Evolutionary conservation across 2,329 filamentous ascomycete species (phyloP), one percentile per base, ranked within the genome.

Genomic region (Apiospora koreana): DNA sequence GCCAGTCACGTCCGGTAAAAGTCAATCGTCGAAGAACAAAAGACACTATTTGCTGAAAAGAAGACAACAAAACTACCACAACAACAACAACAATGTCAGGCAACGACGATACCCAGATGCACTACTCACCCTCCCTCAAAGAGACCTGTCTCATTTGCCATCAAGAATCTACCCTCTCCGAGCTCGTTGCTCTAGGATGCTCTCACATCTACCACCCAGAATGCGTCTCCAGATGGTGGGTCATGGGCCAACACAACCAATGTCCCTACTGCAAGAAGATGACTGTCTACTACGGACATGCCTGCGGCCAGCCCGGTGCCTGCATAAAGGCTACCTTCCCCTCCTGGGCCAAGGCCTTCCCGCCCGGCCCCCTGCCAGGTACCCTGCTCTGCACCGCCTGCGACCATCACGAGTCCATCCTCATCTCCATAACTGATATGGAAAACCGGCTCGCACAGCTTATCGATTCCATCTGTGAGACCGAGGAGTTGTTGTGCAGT

Each of bases 111-210:
- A 12, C 16, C 18, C 50, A 21, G 6, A 21, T 3, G 6, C 7
- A n/a, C 8, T 9, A 21, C 31, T 21, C 16, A 10, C 16, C 50
- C 16, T 14, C 18, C 8, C 54, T 7, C 31, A 62, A 18, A 62
- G 54, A 62, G 31, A 38, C 18, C 16, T 66, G 64, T 45, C 18
- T 66, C 64, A 66, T 66, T 41, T 66, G 64, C 41, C 64, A 66
- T 23, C n/a, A 66, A 7, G 64, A 66, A 9, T 9, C 12, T 14
- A 21, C 6, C 2, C 38, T 43, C 23, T 18, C 42, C 3, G 31
- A 54, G 28, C 31, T 50, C 21, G 3, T 68, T 14, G 43, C 66
- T 28, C 45, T 68, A 6, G 43, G 9, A 18, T 68, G 66, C n/a
- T 8, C 18, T 2, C 66, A 68, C 45, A 10, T 48, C 25, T 68